Percentiles rank a stretch among this genome's conserved stretches.
These are phyloP conservation scores for Grigorovia transvaalensis DNA, from an alignment of 805 yeast species.

Conservation along the genomic window DNA sequence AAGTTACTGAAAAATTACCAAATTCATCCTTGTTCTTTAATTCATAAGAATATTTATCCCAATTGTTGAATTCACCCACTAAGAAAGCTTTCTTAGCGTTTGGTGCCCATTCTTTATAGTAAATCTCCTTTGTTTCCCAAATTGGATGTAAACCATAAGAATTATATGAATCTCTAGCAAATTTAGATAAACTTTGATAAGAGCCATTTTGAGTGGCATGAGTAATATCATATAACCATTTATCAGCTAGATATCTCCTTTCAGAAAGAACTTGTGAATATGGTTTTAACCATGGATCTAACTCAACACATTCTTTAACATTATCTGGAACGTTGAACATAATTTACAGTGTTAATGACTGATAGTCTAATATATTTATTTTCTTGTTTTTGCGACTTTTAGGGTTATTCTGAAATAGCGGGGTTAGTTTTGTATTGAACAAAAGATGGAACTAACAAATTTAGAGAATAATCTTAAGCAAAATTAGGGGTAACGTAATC, in stretches of 20 bases:
- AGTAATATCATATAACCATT: constrained; percentile 46
- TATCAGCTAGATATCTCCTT: constrained; percentile 55
- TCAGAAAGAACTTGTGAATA: constrained; percentile 54
- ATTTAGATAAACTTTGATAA: constrained; percentile 57
- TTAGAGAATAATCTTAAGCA: no score
- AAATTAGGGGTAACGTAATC: no score
- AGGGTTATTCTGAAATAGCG: no score
- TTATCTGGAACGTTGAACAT: constrained; percentile 25
- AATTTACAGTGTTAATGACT: neutral
- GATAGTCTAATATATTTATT: neutral
- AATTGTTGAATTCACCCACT: constrained; percentile 87
- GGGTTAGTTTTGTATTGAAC: no score
- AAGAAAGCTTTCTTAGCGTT: constrained; percentile 64
- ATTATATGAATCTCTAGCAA: constrained; percentile 64
- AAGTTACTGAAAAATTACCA: constrained; percentile 56
- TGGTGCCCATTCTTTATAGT: constrained; percentile 82
- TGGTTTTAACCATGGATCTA: constrained; percentile 86
- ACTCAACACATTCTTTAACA: constrained; percentile 51
- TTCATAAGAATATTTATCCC: constrained; percentile 53
- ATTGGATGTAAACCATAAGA: constrained; percentile 67
- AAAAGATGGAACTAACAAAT: no score
- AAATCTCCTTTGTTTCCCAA: constrained; percentile 39
- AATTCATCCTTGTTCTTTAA: constrained; percentile 47
- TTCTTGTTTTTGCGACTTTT: no score
- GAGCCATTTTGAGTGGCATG: constrained; percentile 29